Conservation (phyloP, 2,329 filamentous ascomycete species). For the Arthrobotrys megalospora region DNA sequence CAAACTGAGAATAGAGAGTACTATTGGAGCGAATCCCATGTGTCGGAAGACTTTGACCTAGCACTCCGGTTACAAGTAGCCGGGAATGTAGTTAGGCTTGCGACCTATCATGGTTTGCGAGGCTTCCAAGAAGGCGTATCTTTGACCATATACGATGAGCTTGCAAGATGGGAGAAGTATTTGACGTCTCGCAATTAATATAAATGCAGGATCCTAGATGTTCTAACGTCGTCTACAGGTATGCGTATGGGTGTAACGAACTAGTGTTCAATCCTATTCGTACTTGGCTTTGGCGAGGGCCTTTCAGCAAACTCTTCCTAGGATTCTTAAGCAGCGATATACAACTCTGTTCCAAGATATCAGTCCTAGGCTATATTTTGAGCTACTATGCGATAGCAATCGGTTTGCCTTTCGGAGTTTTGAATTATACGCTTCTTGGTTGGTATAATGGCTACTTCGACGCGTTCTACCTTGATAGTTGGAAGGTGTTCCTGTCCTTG, state of each 20-base stretch:
- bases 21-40: conserved; percentile 82
- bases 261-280: conserved; percentile 78
- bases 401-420: conserved; percentile 18
- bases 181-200: conserved; percentile 72
- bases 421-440: conserved; percentile 36
- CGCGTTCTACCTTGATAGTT: conserved; percentile 78
- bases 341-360: conserved; percentile 77
- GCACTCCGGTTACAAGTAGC: conserved; percentile 78
- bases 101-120: conserved; percentile 75
- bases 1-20: conserved; percentile 75
- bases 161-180: conserved; percentile 79
- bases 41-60: conserved; percentile 85
- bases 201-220: background rate
- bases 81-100: conserved; percentile 79
- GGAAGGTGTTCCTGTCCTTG: conserved; percentile 76
- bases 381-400: conserved; percentile 69
- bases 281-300: conserved; percentile 75
- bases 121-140: conserved; percentile 81
- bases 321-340: conserved; percentile 76
- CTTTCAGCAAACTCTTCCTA: conserved; percentile 77
- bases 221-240: background rate
- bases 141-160: conserved; percentile 80
- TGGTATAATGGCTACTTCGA: conserved; percentile 34
- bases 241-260: conserved; percentile 74
- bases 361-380: conserved; percentile 79